These are phyloP conservation scores for Alternaria sp. DNA, from an alignment of 2,329 filamentous ascomycete species.

Conservation along the genomic window DNA sequence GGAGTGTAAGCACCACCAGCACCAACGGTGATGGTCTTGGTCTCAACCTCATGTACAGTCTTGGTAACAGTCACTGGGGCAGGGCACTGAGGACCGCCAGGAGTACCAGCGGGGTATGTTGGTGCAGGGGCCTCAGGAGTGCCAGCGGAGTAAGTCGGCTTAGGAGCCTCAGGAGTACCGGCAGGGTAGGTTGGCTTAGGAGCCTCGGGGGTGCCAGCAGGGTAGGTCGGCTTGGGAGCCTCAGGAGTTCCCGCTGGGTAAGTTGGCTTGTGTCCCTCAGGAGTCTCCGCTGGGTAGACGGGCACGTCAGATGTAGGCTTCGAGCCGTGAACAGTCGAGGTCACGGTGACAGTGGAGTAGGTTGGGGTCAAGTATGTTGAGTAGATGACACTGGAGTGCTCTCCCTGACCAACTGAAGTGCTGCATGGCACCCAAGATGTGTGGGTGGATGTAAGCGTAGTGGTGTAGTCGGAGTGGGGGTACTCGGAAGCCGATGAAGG, in stretches of 20 bases:
- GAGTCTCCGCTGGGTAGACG: constrained; percentile 8
- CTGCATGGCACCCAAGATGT: constrained; percentile 51
- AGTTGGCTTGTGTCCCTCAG: background rate
- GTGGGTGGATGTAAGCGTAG: constrained; percentile 37
- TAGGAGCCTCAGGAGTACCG: constrained; percentile 7
- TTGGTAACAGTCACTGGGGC: constrained; percentile 39
- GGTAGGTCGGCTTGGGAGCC: background rate
- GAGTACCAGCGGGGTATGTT: constrained; percentile 15
- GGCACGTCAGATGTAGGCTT: constrained; percentile 18
- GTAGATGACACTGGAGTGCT: constrained; percentile 41
- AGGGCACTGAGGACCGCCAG: constrained; percentile 30
- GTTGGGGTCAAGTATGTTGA: constrained; percentile 51
- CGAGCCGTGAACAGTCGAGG: constrained; percentile 38
- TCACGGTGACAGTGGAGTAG: constrained; percentile 42
- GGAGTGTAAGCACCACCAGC: constrained; percentile 3
- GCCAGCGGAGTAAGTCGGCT: background rate
- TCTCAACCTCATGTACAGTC: constrained; percentile 30
- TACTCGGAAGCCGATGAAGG: constrained; percentile 18
- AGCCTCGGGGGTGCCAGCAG: background rate
- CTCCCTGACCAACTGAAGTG: constrained; percentile 44
- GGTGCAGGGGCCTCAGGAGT: background rate
- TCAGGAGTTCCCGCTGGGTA: background rate
- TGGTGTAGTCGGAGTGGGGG: constrained; percentile 31
- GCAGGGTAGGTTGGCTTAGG: constrained; percentile 11
- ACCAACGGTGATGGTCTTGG: constrained; percentile 36